phyloP scores from a whole-genome alignment of 495 filamentous ascomycete species.

The Penicillium cataractarum region DNA sequence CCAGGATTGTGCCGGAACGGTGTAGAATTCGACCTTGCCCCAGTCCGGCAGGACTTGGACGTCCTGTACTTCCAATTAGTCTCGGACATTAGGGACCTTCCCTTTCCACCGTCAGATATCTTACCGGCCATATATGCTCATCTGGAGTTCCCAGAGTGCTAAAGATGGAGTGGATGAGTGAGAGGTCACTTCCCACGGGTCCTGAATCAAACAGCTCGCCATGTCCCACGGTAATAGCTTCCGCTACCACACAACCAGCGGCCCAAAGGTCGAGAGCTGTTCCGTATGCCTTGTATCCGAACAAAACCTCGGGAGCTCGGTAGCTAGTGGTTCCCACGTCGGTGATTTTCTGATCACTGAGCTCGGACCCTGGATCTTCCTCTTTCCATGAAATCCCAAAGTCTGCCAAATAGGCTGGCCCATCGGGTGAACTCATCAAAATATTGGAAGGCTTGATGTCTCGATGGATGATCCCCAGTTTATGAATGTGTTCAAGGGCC shows the following conservation, averaged over 20 bases:
- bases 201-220: conserved; percentile 79
- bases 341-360: conserved; percentile 71
- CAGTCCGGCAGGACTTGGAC: conserved; percentile 61
- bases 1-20: conserved; percentile 57
- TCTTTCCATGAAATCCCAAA: conserved; percentile 91
- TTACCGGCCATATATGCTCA: conserved; percentile 74
- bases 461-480: conserved; percentile 78
- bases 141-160: conserved; percentile 84
- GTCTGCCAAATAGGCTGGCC: conserved; percentile 79
- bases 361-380: conserved; percentile 62
- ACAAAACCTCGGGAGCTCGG: conserved; percentile 86
- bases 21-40: conserved; percentile 66
- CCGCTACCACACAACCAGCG: conserved; percentile 81
- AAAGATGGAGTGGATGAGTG: conserved; percentile 89
- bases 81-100: not conserved
- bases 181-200: conserved; percentile 88
- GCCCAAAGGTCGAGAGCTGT: conserved; percentile 84
- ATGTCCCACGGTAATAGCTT: conserved; percentile 48
- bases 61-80: conserved; percentile 45
- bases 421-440: conserved; percentile 66
- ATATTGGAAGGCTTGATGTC: conserved; percentile 95
- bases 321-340: conserved; percentile 95
- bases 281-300: conserved; percentile 76
- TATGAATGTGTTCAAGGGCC: conserved; percentile 74
- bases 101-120: conserved; percentile 10